Conservation (phyloP, 441 rosid species). For the Adansonia madagascariensis region DNA sequence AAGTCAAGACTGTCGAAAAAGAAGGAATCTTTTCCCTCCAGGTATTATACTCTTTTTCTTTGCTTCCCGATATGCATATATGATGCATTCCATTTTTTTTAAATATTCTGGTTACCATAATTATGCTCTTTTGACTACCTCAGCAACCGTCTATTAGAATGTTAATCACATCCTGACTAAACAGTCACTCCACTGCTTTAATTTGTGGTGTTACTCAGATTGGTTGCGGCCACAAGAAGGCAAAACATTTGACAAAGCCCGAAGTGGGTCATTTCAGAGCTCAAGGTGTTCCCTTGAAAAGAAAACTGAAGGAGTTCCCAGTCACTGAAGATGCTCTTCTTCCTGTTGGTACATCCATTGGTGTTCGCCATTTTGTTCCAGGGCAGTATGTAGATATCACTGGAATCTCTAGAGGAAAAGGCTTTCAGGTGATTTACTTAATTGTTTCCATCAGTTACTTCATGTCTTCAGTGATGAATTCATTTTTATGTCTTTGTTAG, state of each 20-base stretch:
- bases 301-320: constrained; percentile 90
- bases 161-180: background rate
- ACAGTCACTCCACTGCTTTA: constrained; percentile 17
- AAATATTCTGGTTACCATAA: background rate
- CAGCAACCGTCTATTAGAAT: background rate
- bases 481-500: background rate
- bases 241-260: constrained; percentile 87
- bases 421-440: constrained; percentile 68
- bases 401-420: constrained; percentile 92
- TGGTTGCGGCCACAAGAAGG: constrained; percentile 95
- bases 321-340: constrained; percentile 94
- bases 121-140: background rate
- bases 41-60: constrained; percentile 44
- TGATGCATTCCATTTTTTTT: background rate
- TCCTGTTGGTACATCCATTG: constrained; percentile 76
- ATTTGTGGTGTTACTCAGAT: constrained; percentile 64
- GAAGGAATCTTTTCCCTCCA: constrained; percentile 86
- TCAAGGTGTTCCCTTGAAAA: constrained; percentile 87
- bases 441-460: background rate
- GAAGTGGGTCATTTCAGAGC: constrained; percentile 98
- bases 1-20: constrained; percentile 87
- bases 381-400: constrained; percentile 87
- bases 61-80: background rate
- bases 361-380: constrained; percentile 93
- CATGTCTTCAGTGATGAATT: background rate